These are phyloP conservation scores for Tricladium varicosporioides DNA, from an alignment of 2,329 filamentous ascomycete species.

Conservation along the genomic window DNA sequence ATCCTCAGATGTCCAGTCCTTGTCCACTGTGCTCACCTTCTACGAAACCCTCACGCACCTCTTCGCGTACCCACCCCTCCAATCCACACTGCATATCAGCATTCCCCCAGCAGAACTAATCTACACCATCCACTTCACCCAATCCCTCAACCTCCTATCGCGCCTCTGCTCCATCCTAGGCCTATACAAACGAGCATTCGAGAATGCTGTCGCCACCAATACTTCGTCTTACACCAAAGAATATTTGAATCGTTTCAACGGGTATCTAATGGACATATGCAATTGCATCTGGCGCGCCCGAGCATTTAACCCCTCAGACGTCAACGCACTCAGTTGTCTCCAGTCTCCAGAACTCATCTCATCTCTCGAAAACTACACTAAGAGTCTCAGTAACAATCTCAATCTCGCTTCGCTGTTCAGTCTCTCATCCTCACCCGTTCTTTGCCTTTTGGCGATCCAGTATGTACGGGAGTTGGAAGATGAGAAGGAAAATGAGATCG, in stretches of 20 bases:
- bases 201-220: slow-evolving; percentile 54
- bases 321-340: slow-evolving; percentile 55
- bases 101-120: slow-evolving; percentile 67
- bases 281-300: slow-evolving; percentile 78
- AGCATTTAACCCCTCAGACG: slow-evolving; percentile 64
- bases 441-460: slow-evolving; percentile 54
- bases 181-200: slow-evolving; percentile 72
- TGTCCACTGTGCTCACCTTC: slow-evolving; percentile 65
- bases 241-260: slow-evolving; percentile 72
- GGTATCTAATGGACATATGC: slow-evolving; percentile 82
- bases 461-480: slow-evolving; percentile 58
- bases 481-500: slow-evolving; percentile 42
- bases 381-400: slow-evolving; percentile 45
- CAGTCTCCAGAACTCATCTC: slow-evolving; percentile 45
- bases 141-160: slow-evolving; percentile 61
- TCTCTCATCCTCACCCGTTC: slow-evolving; percentile 56
- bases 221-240: slow-evolving; percentile 49
- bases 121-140: slow-evolving; percentile 68
- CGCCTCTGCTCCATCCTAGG: slow-evolving; percentile 69
- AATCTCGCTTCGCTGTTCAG: slow-evolving; percentile 52
- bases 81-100: slow-evolving; percentile 59
- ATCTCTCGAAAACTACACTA: slow-evolving; percentile 47
- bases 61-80: slow-evolving; percentile 49
- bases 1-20: slow-evolving; percentile 40
- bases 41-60: slow-evolving; percentile 61